phyloP scores from a whole-genome alignment of 805 yeast species.

The Ogataea saltuana region DNA sequence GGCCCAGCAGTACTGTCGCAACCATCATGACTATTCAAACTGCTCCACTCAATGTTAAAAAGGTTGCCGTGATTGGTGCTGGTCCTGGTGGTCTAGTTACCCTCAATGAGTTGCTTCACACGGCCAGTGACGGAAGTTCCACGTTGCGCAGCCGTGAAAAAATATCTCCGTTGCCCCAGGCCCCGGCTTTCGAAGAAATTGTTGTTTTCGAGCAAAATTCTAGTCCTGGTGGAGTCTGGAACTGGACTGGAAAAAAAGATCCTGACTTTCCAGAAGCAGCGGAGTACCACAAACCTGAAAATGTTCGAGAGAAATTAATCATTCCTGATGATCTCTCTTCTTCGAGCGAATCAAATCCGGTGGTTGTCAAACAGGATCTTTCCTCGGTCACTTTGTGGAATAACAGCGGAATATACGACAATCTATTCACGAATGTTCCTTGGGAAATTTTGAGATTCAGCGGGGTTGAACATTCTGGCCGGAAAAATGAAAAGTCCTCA shows the following conservation, averaged over 20 bases:
- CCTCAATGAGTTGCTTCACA: constrained; percentile 27
- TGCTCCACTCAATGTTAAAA: constrained; percentile 8
- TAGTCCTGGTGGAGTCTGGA: constrained; percentile 76
- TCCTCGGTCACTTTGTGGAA: constrained; percentile 32
- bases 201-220: constrained; percentile 60
- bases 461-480: constrained; percentile 50
- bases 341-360: constrained; percentile 33
- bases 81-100: constrained; percentile 77
- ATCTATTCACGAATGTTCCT: constrained; percentile 69
- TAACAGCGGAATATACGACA: constrained; percentile 60
- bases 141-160: constrained; percentile 8
- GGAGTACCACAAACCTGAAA: constrained; percentile 8
- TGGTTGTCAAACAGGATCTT: constrained; percentile 33
- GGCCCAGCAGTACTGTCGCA: too few species aligned
- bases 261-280: constrained; percentile 27
- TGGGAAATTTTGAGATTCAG: constrained; percentile 65
- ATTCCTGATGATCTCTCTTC: constrained; percentile 16
- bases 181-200: constrained; percentile 45
- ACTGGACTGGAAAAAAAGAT: constrained; percentile 36
- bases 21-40: neutral
- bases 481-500: constrained; percentile 27
- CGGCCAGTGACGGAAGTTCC: constrained; percentile 25
- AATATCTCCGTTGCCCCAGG: constrained; percentile 61
- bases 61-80: constrained; percentile 69
- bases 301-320: constrained; percentile 2